A percentile compares a stretch with the other conserved stretches of the same genome.
These are phyloP conservation scores for Alternaria triticina DNA, from an alignment of 2,329 filamentous ascomycete genomes.

Conservation along the genomic window DNA sequence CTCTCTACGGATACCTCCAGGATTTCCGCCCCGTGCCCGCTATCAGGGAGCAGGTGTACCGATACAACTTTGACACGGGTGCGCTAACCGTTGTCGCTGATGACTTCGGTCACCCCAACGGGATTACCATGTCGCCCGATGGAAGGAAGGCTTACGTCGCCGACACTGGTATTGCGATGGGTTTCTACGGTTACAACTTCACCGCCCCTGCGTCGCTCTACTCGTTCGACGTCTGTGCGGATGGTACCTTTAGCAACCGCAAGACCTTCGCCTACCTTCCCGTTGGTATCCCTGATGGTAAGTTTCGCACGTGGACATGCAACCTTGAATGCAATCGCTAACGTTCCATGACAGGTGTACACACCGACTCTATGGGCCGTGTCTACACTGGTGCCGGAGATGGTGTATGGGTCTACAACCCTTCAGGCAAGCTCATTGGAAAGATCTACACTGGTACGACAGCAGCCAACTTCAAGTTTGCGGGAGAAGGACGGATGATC, in stretches of 20 bases:
- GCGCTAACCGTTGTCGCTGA: constrained; percentile 49
- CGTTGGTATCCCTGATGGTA: constrained; percentile 27
- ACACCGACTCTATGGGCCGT: constrained; percentile 54
- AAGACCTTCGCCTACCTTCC: constrained; percentile 31
- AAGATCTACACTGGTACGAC: constrained; percentile 31
- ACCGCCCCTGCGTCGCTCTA: constrained; percentile 30
- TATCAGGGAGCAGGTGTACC: constrained; percentile 45
- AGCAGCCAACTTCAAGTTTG: constrained; percentile 33
- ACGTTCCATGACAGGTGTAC: constrained; percentile 17
- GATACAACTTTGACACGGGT: constrained; percentile 51
- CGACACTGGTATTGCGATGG: constrained; percentile 44
- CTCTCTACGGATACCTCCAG: constrained; percentile 37
- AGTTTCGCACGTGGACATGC: neutral
- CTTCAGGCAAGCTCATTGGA: constrained; percentile 54
- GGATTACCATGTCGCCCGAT: constrained; percentile 51
- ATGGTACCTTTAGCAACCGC: constrained; percentile 29
- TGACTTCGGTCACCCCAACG: constrained; percentile 50
- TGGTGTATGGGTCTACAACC: constrained; percentile 59
- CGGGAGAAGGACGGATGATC: constrained; percentile 31
- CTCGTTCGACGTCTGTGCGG: constrained; percentile 27
- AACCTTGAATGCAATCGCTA: neutral
- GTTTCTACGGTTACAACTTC: constrained; percentile 28
- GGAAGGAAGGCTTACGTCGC: constrained; percentile 52
- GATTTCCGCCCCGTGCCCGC: constrained; percentile 32
- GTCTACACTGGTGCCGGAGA: constrained; percentile 60